phyloP scores from a whole-genome alignment of 805 yeast genomes.

The Cyberlindnera euphorbiiphila region DNA sequence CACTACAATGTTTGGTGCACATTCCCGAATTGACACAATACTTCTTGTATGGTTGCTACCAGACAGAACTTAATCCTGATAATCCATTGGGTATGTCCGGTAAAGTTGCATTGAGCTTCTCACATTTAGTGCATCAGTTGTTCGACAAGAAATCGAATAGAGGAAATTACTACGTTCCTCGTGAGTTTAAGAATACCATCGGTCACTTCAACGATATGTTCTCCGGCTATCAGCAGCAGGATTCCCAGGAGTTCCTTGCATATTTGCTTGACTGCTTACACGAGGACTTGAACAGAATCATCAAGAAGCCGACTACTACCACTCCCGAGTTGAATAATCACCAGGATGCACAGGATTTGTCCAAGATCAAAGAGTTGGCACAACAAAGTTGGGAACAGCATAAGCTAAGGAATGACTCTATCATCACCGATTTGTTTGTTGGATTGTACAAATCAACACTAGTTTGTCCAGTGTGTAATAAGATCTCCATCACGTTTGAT shows the following conservation, averaged over 20 bases:
- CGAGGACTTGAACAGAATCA: constrained; percentile 84
- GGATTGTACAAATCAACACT: constrained; percentile 90
- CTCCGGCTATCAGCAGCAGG: constrained; percentile 83
- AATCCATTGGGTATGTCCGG: constrained; percentile 90
- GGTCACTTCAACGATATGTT: constrained; percentile 79
- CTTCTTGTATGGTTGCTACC: constrained; percentile 58
- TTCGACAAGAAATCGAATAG: constrained; percentile 34
- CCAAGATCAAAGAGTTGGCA: constrained; percentile 61
- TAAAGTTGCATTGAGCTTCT: constrained; percentile 74
- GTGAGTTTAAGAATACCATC: constrained; percentile 71
- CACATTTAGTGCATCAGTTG: constrained; percentile 55
- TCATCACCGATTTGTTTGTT: constrained; percentile 79
- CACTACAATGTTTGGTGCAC: constrained; percentile 83
- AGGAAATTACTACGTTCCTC: constrained; percentile 40
- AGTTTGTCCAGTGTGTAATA: constrained; percentile 79
- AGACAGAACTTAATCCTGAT: constrained; percentile 60
- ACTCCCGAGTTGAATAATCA: constrained; percentile 77
- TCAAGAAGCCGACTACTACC: constrained; percentile 80
- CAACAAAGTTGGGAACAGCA: constrained; percentile 77
- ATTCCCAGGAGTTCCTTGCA: constrained; percentile 88
- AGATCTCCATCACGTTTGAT: constrained; percentile 84
- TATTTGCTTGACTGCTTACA: constrained; percentile 85
- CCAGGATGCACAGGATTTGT: constrained; percentile 44
- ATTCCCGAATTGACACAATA: constrained; percentile 79
- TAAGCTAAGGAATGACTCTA: constrained; percentile 75